Base-by-base conservation (phyloP, 2,329 filamentous ascomycete genomes). In the Sclerotinia minor region DNA sequence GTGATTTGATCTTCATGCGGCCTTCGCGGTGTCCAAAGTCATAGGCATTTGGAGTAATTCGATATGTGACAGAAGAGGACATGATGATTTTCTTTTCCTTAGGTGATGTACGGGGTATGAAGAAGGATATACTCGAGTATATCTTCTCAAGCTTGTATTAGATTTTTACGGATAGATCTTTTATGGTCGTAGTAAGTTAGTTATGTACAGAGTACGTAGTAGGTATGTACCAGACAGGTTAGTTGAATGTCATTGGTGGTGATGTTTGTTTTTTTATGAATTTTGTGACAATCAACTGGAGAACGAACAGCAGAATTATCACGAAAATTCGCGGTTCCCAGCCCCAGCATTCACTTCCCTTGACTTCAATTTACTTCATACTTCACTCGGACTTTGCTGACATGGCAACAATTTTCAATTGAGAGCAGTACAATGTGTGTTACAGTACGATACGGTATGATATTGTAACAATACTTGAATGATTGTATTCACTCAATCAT, bases 271-370 rank as follows among this genome's bases (percentile, higher is more conserved):
- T 53, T 21, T 53, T 26, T 35, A 35, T 35, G 35, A 35, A 35
- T 35, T 35, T 53, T 35, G 7, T 58, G 15, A 44, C n/a, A n/a
- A n/a, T 5, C 15, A 38, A 24, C 38, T 17, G 5, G 9, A 13
- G 53, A 55, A 24, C n/a, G 53, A 55, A 24, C n/a, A 55, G 21
- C 53, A 55, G 19, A 55, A 11, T 49, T 60, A 47, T 60, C 57
- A 60, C 41, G 41, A 60, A 60, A 47, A 60, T 60, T 47, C 57
- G 26, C 57, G 26, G 35, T 60, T 35, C 8, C 32, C 53, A 57
- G 54, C 54, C 54, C 6, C 54, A 41, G 6, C 32, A 41, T 57
- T 41, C 54, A 57, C 53, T 55, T 55, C 3, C n/a, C 21, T 21
- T 13, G 15, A 35, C 6, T 55, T 57, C 54, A 55, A 0, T n/a